These are phyloP conservation scores for Cadophora gregata DNA, from an alignment of 2,329 filamentous ascomycete species.

Conservation along the genomic window DNA sequence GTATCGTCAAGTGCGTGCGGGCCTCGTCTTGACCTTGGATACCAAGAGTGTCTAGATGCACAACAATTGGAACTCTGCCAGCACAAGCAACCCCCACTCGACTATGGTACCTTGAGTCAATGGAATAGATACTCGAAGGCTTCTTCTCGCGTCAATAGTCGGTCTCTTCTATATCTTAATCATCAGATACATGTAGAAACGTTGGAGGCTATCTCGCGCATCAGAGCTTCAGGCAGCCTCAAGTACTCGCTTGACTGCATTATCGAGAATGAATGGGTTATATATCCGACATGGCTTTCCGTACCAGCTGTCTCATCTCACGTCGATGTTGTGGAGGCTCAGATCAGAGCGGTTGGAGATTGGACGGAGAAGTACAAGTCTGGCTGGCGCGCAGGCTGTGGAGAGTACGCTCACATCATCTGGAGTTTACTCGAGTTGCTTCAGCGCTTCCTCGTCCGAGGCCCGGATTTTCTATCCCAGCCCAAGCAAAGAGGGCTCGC, in stretches of 20 bases:
- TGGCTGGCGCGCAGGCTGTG: neutral
- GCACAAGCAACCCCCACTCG: neutral
- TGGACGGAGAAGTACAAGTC: neutral
- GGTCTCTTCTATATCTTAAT: neutral
- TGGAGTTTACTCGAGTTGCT: conserved; percentile 2
- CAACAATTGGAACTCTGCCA: neutral
- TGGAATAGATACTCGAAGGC: conserved; percentile 9
- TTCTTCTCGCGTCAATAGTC: neutral
- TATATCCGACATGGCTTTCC: conserved; percentile 4
- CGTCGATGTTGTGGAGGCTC: neutral
- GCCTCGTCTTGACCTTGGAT: neutral
- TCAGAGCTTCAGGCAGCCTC: neutral
- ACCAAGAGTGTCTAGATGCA: neutral
- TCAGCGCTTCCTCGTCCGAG: conserved; percentile 2
- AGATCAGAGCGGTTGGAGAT: neutral
- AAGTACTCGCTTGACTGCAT: neutral
- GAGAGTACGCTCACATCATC: neutral
- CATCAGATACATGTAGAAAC: neutral
- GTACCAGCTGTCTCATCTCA: neutral
- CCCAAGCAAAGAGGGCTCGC: neutral
- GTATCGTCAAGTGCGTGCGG: neutral
- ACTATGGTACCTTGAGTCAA: neutral
- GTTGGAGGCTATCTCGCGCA: neutral
- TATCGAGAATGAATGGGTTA: neutral
- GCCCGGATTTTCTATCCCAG: conserved; percentile 1